A percentile compares a stretch with the other conserved stretches of the same genome.
These are phyloP conservation scores for Globisporangium mamillatum DNA, from an alignment of 352 stramenopile species.

Conservation along the genomic window DNA sequence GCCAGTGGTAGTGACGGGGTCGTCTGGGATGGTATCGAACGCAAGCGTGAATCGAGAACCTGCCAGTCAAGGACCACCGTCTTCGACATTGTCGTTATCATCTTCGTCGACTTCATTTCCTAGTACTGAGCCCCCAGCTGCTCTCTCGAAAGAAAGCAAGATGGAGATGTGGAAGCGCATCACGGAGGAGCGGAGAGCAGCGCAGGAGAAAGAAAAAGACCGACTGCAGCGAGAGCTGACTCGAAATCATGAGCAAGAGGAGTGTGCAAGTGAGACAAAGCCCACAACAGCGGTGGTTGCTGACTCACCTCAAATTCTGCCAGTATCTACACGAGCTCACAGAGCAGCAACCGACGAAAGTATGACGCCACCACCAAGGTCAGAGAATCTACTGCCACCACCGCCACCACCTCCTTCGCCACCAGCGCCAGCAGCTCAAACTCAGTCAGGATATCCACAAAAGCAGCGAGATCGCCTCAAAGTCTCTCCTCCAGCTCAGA, in stretches of 20 bases:
- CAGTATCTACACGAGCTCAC: neutral
- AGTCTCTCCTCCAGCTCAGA: neutral
- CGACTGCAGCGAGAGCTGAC: conserved; percentile 16
- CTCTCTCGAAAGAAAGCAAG: conserved; percentile 49
- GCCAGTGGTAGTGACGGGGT: neutral
- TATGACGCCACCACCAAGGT: neutral
- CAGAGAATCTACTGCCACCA: neutral
- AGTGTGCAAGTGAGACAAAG: neutral
- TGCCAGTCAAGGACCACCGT: neutral
- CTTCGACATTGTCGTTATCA: neutral
- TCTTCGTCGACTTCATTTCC: neutral
- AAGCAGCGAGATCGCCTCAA: neutral
- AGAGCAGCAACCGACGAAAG: neutral
- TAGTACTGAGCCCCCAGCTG: neutral
- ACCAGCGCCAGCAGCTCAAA: neutral
- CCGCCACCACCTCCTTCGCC: neutral
- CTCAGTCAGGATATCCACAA: neutral
- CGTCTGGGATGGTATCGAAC: neutral
- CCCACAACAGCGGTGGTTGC: neutral
- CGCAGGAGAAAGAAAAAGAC: conserved; percentile 24
- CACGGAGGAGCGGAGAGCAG: conserved; percentile 40
- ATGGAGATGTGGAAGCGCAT: conserved; percentile 69
- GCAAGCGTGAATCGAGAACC: neutral
- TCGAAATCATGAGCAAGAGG: neutral
- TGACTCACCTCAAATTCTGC: neutral